These are phyloP conservation scores for Acanthamoeba lenticulata DNA, from an alignment of 208 protist species.

Conservation along the genomic window DNA sequence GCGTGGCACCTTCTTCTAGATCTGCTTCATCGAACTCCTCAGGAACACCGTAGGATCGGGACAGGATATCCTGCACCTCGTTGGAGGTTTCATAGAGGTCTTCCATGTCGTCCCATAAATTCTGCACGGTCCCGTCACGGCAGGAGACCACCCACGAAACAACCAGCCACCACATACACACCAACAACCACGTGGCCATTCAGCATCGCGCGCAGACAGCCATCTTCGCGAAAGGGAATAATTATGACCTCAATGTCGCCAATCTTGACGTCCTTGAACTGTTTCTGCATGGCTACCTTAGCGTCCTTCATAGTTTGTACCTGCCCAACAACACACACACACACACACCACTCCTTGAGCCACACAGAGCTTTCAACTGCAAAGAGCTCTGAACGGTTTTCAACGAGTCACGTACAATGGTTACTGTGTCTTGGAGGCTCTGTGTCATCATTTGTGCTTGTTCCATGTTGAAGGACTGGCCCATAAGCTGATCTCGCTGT, in stretches of 20 bases:
- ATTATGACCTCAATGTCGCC: slow-evolving; percentile 81
- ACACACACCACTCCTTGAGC: too few relatives aligned
- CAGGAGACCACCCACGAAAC: not conserved
- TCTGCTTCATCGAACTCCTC: slow-evolving; percentile 83
- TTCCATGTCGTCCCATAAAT: slow-evolving; percentile 85
- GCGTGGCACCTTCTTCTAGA: slow-evolving; percentile 76
- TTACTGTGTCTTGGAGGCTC: slow-evolving; percentile 79
- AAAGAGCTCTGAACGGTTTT: too few relatives aligned
- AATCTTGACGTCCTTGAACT: slow-evolving; percentile 84
- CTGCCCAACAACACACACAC: not conserved
- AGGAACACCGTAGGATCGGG: slow-evolving; percentile 78
- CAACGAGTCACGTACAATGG: slow-evolving; percentile 44
- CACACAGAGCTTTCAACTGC: too few relatives aligned
- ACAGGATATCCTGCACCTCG: slow-evolving; percentile 83
- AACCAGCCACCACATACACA: too few relatives aligned
- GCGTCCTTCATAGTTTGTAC: slow-evolving; percentile 83
- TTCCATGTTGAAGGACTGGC: slow-evolving; percentile 86
- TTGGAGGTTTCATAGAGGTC: slow-evolving; percentile 81
- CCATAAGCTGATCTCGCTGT: slow-evolving; percentile 80
- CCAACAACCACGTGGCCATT: too few relatives aligned
- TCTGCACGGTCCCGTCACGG: slow-evolving; percentile 17
- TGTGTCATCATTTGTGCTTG: slow-evolving; percentile 82
- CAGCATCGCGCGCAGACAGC: too few relatives aligned
- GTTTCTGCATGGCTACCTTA: slow-evolving; percentile 77
- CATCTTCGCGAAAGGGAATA: too few relatives aligned